Base-by-base conservation (phyloP, 768 basidiomycete species). In the Amanita molliuscula region DNA sequence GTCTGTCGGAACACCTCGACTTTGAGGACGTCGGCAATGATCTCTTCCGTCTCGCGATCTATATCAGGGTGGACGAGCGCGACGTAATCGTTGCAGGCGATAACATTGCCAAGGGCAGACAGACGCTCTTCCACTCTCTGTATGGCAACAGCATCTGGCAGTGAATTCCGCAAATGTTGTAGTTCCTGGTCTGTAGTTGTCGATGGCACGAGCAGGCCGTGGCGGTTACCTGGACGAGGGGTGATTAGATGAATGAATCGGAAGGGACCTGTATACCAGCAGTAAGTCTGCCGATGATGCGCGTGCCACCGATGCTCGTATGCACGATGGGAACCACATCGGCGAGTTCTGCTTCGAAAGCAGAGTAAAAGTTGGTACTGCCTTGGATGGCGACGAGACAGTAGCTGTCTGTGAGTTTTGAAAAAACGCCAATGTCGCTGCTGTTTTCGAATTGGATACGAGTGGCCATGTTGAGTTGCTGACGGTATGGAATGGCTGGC, bases 1-100 rank as follows among this genome's bases (percentile, higher is more conserved):
- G 93, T 99, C 67, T 99, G 96, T 43, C 96, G 77, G 73, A 99
- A 99, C 4, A 98, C 96, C 65, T 99, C 96, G 54, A 98, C 96
- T 67, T 98, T 98, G 58, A 99, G 79, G 16, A 96, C 91, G 65
- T 99, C 96, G 25, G 96, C 96, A 67, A 99, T 97, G 70, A 99
- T 98, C 68, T 99, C 96, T 63, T 99, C 96, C 20, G 96, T 99
- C 69, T 98, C 96, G 54, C 96, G 82, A 70, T 98, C 96, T 53
- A 98, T 71, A 57, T 99, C 96, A 6, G 96, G 96, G 65, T 99
- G 96, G 21, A 98, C 96, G 58, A 99, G 84, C 6, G 96, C 96
- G 57, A 99, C 95, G 61, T 98, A 88, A 71, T 99, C 96, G 67
- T 98, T 99, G 71, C 90, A 94, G 10, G 91, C 92, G 65, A 99